phyloP scores from a whole-genome alignment of 2,329 filamentous ascomycete species.

The Monosporascus sp. region DNA sequence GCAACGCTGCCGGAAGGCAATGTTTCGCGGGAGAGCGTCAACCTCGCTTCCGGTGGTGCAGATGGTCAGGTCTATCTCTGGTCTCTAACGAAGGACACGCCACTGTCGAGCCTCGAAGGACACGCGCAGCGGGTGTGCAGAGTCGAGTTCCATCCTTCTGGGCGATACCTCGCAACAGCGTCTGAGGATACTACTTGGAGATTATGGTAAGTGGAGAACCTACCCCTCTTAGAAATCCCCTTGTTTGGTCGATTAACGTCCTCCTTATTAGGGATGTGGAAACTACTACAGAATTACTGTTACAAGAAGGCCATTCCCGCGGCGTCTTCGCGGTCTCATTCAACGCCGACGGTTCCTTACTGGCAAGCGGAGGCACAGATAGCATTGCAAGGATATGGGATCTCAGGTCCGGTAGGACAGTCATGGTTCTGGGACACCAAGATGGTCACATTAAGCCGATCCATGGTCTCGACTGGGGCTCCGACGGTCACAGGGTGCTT shows the following conservation, averaged over 20 bases:
- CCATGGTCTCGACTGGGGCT: conserved; percentile 86
- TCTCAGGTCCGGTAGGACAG: conserved; percentile 81
- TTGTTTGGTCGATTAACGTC: conserved; percentile 29
- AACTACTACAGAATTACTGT: conserved; percentile 73
- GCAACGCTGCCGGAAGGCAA: conserved; percentile 67
- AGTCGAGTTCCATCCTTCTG: conserved; percentile 91
- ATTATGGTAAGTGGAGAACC: conserved; percentile 58
- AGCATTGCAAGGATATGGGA: conserved; percentile 97
- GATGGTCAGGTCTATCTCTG: conserved; percentile 86
- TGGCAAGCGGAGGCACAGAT: conserved; percentile 90
- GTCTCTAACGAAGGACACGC: conserved; percentile 82
- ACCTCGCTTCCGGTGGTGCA: conserved; percentile 84
- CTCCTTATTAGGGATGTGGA: conserved; percentile 44
- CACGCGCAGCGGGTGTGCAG: conserved; percentile 85
- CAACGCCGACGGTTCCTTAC: conserved; percentile 82
- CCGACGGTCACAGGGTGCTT: conserved; percentile 87
- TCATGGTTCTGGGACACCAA: conserved; percentile 87
- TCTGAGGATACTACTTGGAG: conserved; percentile 97
- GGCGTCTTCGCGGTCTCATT: conserved; percentile 90
- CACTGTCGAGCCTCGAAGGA: conserved; percentile 73
- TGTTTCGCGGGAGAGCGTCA: conserved; percentile 68
- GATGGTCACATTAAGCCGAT: conserved; percentile 84
- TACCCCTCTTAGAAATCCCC: background rate
- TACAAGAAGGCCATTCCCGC: conserved; percentile 91
- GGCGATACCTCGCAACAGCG: conserved; percentile 82